These are phyloP conservation scores for Naegleria fowleri DNA, from an alignment of 208 protist genomes.

Conservation along the genomic window DNA sequence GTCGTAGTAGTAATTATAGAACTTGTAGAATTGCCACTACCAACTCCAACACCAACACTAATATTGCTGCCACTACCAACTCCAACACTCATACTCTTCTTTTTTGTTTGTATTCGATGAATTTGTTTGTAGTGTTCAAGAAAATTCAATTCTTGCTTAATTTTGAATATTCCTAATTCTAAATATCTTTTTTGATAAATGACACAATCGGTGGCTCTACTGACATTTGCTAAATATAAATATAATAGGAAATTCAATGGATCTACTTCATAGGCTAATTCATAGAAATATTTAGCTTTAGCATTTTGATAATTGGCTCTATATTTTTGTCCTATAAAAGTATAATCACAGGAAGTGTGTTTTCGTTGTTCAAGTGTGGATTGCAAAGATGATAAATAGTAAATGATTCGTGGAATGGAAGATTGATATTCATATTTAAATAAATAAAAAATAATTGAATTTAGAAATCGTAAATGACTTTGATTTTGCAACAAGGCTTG, in stretches of 20 bases:
- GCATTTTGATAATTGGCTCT: not conserved
- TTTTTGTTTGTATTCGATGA: not conserved
- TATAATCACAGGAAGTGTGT: not conserved
- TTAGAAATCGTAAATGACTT: not conserved
- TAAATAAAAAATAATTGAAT: not conserved
- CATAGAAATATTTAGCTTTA: not conserved
- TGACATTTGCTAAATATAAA: not conserved
- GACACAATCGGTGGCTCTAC: not conserved
- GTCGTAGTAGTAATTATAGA: no score
- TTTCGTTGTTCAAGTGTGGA: not conserved
- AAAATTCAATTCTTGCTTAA: not conserved
- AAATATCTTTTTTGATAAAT: conserved; percentile 8
- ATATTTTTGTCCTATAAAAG: not conserved
- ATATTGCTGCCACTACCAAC: no score
- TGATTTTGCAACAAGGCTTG: not conserved
- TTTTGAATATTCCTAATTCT: not conserved
- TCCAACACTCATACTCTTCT: no score
- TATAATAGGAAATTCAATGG: not conserved
- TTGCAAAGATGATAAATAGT: not conserved
- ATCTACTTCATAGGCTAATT: not conserved
- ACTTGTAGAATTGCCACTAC: no score
- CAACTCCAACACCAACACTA: no score
- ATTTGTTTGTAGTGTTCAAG: not conserved
- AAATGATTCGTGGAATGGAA: not conserved
- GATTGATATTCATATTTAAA: not conserved